Evolutionary conservation across 768 basidiomycete genomes (phyloP).

Genomic region (Lactifluus rugatus): DNA sequence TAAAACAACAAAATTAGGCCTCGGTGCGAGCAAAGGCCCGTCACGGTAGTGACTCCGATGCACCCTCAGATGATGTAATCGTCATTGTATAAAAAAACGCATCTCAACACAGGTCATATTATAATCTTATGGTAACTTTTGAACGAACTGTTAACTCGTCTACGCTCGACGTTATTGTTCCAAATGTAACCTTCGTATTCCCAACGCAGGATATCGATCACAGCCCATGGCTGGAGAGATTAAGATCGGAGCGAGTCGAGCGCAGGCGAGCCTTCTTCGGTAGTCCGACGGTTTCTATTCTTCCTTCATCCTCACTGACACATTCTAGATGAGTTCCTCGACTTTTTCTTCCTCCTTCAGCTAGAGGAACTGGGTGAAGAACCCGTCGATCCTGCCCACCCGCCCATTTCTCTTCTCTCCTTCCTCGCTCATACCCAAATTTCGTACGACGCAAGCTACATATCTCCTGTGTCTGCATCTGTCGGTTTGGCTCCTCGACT

Average conservation of each 20-base stretch:
- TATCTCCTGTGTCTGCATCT: slow-evolving; percentile 37
- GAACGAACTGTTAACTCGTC: slow-evolving; percentile 56
- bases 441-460: slow-evolving; percentile 75
- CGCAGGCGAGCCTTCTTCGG: slow-evolving; percentile 69
- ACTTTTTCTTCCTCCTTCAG: slow-evolving; percentile 18
- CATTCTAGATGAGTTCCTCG: slow-evolving; percentile 26
- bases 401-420: slow-evolving; percentile 37
- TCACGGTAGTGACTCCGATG: no score
- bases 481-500: slow-evolving; percentile 30
- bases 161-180: slow-evolving; percentile 51
- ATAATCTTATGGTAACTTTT: slow-evolving; percentile 34
- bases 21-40: slow-evolving; percentile 45
- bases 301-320: slow-evolving; percentile 19
- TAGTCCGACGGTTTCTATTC: slow-evolving; percentile 26
- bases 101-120: no score
- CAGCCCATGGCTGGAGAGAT: slow-evolving; percentile 47
- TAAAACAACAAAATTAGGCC: slow-evolving; percentile 76
- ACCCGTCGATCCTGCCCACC: slow-evolving; percentile 20
- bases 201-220: slow-evolving; percentile 34
- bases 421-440: slow-evolving; percentile 66
- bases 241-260: slow-evolving; percentile 37
- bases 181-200: slow-evolving; percentile 53
- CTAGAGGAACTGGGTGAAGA: slow-evolving; percentile 30
- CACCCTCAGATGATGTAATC: not conserved
- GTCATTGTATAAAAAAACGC: no score